Evolutionary conservation across 2,329 filamentous ascomycete species (phyloP).

Genomic region (Epichloe gansuensis): DNA sequence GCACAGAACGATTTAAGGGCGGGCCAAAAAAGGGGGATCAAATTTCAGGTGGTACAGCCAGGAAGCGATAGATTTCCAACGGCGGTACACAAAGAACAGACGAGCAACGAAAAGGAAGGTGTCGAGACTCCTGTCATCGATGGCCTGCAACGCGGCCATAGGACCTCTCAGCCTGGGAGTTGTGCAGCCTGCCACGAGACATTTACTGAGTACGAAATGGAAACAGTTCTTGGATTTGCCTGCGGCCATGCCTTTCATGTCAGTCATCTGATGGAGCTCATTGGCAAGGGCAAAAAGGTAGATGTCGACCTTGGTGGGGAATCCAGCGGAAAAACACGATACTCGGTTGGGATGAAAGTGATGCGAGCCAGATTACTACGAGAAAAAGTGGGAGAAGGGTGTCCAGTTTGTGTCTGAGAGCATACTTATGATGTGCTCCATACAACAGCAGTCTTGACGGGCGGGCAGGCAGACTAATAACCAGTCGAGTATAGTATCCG

Average conservation of each 20-base stretch:
- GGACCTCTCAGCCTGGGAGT: constrained; percentile 35
- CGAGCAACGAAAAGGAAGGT: constrained; percentile 10
- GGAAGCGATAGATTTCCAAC: constrained; percentile 25
- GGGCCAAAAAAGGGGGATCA: constrained; percentile 74
- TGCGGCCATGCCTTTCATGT: constrained; percentile 77
- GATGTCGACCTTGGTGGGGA: constrained; percentile 35
- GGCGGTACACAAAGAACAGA: constrained; percentile 10
- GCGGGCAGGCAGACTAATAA: not conserved
- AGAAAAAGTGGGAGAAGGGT: constrained; percentile 54
- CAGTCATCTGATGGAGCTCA: constrained; percentile 49
- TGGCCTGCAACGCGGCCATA: constrained; percentile 15
- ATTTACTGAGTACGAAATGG: constrained; percentile 49
- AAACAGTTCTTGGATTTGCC: constrained; percentile 66
- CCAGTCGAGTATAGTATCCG: not conserved
- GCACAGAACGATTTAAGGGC: constrained; percentile 70
- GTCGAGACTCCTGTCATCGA: not conserved
- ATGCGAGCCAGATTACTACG: constrained; percentile 69
- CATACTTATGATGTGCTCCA: not conserved
- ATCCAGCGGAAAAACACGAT: constrained; percentile 31
- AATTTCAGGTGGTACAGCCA: constrained; percentile 60
- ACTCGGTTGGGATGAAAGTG: constrained; percentile 74
- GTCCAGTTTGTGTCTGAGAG: constrained; percentile 39
- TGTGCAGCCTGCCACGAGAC: constrained; percentile 45
- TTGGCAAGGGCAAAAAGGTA: constrained; percentile 31
- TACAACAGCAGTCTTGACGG: not conserved